phyloP scores from a whole-genome alignment of 768 basidiomycete species.

The Boletus vinaceobasis region DNA sequence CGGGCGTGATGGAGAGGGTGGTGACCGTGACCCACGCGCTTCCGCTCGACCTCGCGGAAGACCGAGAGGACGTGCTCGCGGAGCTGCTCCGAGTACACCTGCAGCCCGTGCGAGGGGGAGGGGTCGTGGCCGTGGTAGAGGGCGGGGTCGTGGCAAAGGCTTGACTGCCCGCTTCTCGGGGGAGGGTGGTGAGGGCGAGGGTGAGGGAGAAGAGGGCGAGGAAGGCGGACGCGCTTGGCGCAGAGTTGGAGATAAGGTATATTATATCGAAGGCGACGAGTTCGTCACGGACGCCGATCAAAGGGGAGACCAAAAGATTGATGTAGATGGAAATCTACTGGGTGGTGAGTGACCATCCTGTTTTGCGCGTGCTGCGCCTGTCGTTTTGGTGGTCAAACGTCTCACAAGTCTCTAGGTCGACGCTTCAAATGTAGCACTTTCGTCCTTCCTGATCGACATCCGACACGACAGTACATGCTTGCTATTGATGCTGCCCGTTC shows the following conservation, averaged over 20 bases:
- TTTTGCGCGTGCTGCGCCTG: background rate
- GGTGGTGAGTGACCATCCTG: conserved; percentile 56
- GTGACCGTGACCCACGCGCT: conserved; percentile 34
- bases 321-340: conserved; percentile 74
- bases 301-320: conserved; percentile 91
- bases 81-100: conserved; percentile 28
- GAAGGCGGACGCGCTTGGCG: conserved; percentile 63
- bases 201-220: conserved; percentile 38
- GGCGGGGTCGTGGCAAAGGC: conserved; percentile 37
- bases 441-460: conserved; percentile 78
- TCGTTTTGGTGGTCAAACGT: background rate
- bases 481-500: conserved; percentile 97
- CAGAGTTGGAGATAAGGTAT: conserved; percentile 68
- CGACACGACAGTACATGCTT: conserved; percentile 85
- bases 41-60: conserved; percentile 35
- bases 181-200: conserved; percentile 39
- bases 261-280: conserved; percentile 86
- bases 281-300: conserved; percentile 78
- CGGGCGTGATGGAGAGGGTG: conserved; percentile 30
- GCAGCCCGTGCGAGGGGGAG: conserved; percentile 30
- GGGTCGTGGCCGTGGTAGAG: conserved; percentile 42
- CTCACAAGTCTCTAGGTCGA: conserved; percentile 51
- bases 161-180: conserved; percentile 23
- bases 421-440: conserved; percentile 90
- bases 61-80: conserved; percentile 38